Evolutionary conservation across 768 basidiomycete genomes (phyloP).

Genomic region (Leccinum boreale): DNA sequence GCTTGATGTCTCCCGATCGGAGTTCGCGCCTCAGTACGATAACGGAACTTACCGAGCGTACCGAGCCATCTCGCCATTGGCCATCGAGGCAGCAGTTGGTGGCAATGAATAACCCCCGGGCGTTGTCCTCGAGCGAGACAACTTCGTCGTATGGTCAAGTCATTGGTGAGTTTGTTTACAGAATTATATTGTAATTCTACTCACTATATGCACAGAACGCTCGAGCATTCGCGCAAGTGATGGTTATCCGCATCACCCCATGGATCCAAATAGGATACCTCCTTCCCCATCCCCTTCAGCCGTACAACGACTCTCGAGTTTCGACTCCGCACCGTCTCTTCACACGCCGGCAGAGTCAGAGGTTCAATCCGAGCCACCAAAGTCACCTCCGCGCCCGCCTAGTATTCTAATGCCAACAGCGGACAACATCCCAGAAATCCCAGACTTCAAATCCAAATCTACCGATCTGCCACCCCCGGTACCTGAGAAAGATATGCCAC

Average conservation of each 20-base stretch:
- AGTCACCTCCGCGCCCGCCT: constrained; percentile 37
- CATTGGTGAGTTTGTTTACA: constrained; percentile 44
- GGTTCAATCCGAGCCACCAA: constrained; percentile 31
- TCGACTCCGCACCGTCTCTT: constrained; percentile 56
- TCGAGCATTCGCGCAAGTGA: constrained; percentile 1
- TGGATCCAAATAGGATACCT: constrained; percentile 57
- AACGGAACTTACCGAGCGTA: constrained; percentile 62
- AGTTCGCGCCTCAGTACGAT: constrained; percentile 57
- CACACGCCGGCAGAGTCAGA: constrained; percentile 40
- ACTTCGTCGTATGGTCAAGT: constrained; percentile 64
- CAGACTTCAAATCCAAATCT: constrained; percentile 50
- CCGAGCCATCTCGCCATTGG: constrained; percentile 53
- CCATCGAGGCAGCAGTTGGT: constrained; percentile 40
- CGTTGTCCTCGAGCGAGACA: constrained; percentile 31
- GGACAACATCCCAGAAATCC: constrained; percentile 54
- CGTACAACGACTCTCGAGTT: constrained; percentile 53
- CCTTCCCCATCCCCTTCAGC: constrained; percentile 70
- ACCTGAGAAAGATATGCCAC: constrained; percentile 23
- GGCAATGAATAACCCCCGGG: constrained; percentile 39
- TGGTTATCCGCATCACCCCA: constrained; percentile 13
- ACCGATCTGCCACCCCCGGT: constrained; percentile 28
- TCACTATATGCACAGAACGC: constrained; percentile 19
- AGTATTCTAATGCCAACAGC: constrained; percentile 44
- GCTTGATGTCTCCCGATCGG: constrained; percentile 30
- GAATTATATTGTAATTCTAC: neutral